Base-by-base conservation (phyloP, 257 asterid species). In the Nemophila menziesii region DNA sequence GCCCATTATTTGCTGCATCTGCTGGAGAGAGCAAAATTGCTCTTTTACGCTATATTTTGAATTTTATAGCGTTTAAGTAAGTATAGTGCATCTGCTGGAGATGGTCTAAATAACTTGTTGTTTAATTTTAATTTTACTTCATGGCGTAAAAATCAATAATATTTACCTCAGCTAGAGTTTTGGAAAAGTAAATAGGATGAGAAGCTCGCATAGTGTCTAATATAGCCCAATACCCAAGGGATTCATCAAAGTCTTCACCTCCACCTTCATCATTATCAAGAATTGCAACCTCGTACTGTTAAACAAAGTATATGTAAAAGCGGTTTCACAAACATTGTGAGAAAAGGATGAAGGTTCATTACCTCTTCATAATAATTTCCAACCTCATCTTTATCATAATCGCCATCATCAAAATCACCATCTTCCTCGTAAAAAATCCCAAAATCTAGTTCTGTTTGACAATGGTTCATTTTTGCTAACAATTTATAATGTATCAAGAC, bases 161-260 rank as follows among this genome's bases (percentile, higher is more conserved):
- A 46, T 53, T 67, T 54, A 89, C 98, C 71, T 89, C 98, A 12
- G 96, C 49, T 19, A 89, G 56, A 67, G 71, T 89, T 62, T 72
- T 79, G 67, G 98, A 87, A 47, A 89, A 89, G 66, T 81, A 68
- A 78, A 84, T 85, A 20, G 96, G 98, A 76, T 89, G 98, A 63
- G 93, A 79, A 66, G 94, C 66, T 43, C 85, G 82, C 96, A 81
- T 84, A 1, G 98, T 89, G 56, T 80, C 94, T 75, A 89, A 67
- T 56, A 84, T 81, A 59, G 93, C 94, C 96, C 96, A 89, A 61
- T 89, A 93, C 42, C 94, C 98, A 13, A 76, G 53, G 16, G 93
- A 84, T 44, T 54, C 94, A 68, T 85, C 93, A 55, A 76, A 83
- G 49, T 76, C 94, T 42, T 72, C 87, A 43, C 70, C 80, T 62